A percentile compares a stretch with the other conserved stretches of the same genome.
These are phyloP conservation scores for Phanerochaete sordida DNA, from an alignment of 768 basidiomycete species.

Conservation along the genomic window DNA sequence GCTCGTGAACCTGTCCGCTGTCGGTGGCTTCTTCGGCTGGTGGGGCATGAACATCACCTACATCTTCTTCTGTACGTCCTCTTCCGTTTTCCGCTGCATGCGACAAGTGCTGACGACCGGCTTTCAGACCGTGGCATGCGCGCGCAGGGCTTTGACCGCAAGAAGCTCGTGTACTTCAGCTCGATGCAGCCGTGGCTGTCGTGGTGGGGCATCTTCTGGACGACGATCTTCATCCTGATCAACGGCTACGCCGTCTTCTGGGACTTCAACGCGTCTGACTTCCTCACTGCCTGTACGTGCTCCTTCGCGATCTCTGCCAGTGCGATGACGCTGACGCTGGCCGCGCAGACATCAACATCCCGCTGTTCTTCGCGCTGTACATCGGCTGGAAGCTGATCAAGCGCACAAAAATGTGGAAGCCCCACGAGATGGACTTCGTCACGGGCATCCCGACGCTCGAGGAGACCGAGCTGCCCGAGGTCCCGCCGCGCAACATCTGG, in stretches of 20 bases:
- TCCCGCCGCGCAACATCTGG: conserved; percentile 44
- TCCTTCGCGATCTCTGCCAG: neutral
- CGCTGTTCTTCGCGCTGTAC: conserved; percentile 45
- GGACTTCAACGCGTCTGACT: conserved; percentile 50
- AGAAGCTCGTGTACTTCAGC: conserved; percentile 59
- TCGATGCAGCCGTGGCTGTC: conserved; percentile 62
- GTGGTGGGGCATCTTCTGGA: conserved; percentile 71
- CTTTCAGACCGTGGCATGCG: conserved; percentile 55
- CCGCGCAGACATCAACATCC: conserved; percentile 39
- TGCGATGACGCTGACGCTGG: neutral
- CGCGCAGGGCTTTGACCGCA: conserved; percentile 62
- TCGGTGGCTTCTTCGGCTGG: conserved; percentile 70
- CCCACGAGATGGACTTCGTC: conserved; percentile 67
- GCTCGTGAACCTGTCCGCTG: conserved; percentile 67
- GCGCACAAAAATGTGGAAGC: conserved; percentile 45
- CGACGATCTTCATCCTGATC: conserved; percentile 53
- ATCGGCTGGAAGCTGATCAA: conserved; percentile 41
- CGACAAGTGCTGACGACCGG: neutral
- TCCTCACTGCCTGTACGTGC: conserved; percentile 42
- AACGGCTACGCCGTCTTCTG: conserved; percentile 62
- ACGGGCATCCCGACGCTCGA: conserved; percentile 67
- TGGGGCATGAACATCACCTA: conserved; percentile 68
- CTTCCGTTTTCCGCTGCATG: neutral
- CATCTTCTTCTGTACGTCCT: conserved; percentile 57
- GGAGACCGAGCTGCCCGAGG: conserved; percentile 59